A percentile compares a stretch with the other conserved stretches of the same genome.
Conservation (phyloP, 768 basidiomycete genomes). For the Phanerodontia chrysosporium region DNA sequence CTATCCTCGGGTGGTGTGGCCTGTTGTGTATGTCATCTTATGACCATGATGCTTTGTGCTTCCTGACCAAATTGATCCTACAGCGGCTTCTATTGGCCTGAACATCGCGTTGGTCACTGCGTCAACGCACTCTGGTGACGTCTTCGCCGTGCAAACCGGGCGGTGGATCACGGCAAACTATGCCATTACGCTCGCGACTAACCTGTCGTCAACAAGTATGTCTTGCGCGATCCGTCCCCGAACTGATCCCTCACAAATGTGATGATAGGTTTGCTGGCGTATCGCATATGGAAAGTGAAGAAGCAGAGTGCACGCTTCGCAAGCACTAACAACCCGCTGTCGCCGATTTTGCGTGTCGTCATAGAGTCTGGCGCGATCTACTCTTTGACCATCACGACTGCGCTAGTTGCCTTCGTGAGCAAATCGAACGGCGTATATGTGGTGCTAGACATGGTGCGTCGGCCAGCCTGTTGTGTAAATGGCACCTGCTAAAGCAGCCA, state of each 20-base stretch:
- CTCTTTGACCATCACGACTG: slow-evolving; percentile 29
- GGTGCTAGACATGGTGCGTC: slow-evolving; percentile 31
- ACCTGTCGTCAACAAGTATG: slow-evolving; percentile 30
- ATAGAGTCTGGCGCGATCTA: slow-evolving; percentile 37
- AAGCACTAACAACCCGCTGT: slow-evolving; percentile 12
- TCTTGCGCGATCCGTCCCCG: neutral
- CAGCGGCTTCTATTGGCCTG: slow-evolving; percentile 18
- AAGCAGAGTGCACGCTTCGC: slow-evolving; percentile 17
- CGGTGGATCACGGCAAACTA: slow-evolving; percentile 34
- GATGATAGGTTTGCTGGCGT: slow-evolving; percentile 24
- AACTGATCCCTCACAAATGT: neutral
- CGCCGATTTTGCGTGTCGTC: slow-evolving; percentile 27
- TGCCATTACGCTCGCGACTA: slow-evolving; percentile 28
- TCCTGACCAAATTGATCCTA: neutral
- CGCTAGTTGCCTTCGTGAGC: slow-evolving; percentile 26
- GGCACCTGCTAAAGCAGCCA: neutral
- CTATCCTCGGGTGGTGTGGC: slow-evolving; percentile 9
- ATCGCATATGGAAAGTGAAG: slow-evolving; percentile 29
- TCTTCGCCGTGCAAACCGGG: slow-evolving; percentile 26
- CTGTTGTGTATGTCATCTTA: slow-evolving; percentile 2
- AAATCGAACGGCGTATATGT: slow-evolving; percentile 31
- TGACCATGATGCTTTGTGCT: neutral
- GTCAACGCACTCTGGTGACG: slow-evolving; percentile 12
- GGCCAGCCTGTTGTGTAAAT: no score
- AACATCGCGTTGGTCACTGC: slow-evolving; percentile 17